Percentiles rank a stretch among this genome's conserved stretches.
These are phyloP conservation scores for Amanita muscaria DNA, from an alignment of 768 basidiomycete genomes.

Conservation along the genomic window DNA sequence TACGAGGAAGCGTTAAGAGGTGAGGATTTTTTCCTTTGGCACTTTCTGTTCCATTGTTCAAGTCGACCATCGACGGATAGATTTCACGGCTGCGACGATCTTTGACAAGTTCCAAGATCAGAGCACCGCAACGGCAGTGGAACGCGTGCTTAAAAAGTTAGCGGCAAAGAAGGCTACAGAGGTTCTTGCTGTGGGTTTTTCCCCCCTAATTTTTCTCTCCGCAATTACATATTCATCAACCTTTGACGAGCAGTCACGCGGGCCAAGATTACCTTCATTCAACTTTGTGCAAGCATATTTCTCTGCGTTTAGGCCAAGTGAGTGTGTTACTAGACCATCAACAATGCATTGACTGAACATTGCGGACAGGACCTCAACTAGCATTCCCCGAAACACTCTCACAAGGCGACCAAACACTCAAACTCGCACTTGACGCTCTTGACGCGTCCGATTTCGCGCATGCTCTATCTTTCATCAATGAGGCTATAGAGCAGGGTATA, in stretches of 20 bases:
- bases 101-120: constrained; percentile 89
- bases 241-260: constrained; percentile 56
- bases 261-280: constrained; percentile 76
- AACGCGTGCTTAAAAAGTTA: constrained; percentile 85
- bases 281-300: constrained; percentile 96
- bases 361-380: constrained; percentile 50
- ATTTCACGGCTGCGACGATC: constrained; percentile 95
- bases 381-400: constrained; percentile 64
- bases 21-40: constrained; percentile 26
- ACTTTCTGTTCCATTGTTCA: background rate
- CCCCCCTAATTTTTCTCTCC: background rate
- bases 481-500: constrained; percentile 81
- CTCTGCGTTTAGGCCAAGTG: constrained; percentile 89
- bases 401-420: constrained; percentile 76
- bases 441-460: constrained; percentile 79
- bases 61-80: constrained; percentile 27
- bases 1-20: constrained; percentile 76
- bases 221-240: background rate
- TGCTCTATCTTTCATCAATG: constrained; percentile 69
- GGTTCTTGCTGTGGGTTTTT: constrained; percentile 50
- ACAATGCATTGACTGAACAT: background rate
- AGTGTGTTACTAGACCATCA: constrained; percentile 17
- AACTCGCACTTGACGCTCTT: constrained; percentile 76
- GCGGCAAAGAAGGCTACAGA: constrained; percentile 64
- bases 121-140: constrained; percentile 68